Evolutionary conservation across 192 early-diverging fungal genomes (phyloP), one percentile per base, ranked within the genome.

Genomic region (Allomyces macrogynus): DNA sequence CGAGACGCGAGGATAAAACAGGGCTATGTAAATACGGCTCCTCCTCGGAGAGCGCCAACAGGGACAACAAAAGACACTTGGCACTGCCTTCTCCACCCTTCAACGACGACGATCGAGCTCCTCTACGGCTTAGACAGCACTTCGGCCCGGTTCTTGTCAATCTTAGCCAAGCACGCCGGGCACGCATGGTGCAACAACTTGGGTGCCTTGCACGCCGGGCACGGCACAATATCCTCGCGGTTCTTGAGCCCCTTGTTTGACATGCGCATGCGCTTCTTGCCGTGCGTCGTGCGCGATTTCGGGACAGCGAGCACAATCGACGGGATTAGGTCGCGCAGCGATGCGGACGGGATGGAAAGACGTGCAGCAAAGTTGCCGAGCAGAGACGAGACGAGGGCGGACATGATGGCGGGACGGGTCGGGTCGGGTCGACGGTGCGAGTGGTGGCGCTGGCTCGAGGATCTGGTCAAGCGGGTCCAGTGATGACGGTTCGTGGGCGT

Each of bases 201-300:
- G 24, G 80, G 73, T 23, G 78, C 72, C 7, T 89, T 89, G 66
- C 92, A 95, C 63, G 80, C 83, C 24, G 81, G 84, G 69, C 92
- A 95, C 40, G 79, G 73, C 10, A 76, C 71, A 27, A 89, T 81
- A 68, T 91, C 85, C 24, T 81, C 70, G 26, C 82, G 76, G 67
- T 78, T 82, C 77, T 83, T 82, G 60, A 89, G 71, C 62, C 85
- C 85, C 69, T 89, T 89, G 70, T 81, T 87, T 10, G 85, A 77
- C 63, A 83, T 81, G 67, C 88, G 79, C 85, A 86, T 89, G 70
- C 88, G 85, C 76, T 92, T 91, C 71, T 89, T 92, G 42, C 86
- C 78, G 67, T 95, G 92, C 25, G 90, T 91, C 0, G 92, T 95
- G 72, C 88, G 86, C 76, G 89, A 89, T 77, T 95, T 95, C 11